phyloP scores from a whole-genome alignment of 1,284 basidiomycete species.

The Trichosporon sp. region DNA sequence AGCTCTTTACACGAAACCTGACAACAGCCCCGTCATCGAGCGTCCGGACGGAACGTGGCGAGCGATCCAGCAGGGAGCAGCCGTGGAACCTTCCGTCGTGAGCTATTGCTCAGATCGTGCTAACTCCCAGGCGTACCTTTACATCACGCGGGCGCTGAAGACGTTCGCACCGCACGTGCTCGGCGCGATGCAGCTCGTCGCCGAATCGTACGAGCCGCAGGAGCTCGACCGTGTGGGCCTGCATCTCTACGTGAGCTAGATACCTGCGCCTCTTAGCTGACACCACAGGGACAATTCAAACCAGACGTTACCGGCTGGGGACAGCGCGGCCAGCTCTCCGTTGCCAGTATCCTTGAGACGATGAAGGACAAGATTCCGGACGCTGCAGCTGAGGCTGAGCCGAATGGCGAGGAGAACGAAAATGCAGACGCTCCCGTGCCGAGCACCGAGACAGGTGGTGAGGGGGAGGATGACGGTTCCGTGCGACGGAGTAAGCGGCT shows the following conservation, averaged over 20 bases:
- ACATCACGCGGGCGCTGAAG: constrained; percentile 76
- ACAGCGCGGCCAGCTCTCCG: constrained; percentile 47
- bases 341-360: constrained; percentile 51
- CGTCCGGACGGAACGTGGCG: constrained; percentile 72
- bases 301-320: constrained; percentile 57
- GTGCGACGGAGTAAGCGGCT: background rate
- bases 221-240: constrained; percentile 73
- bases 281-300: constrained; percentile 51
- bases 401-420: background rate
- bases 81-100: constrained; percentile 68
- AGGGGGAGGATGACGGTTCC: constrained; percentile 19
- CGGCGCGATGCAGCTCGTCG: constrained; percentile 78
- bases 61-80: constrained; percentile 72
- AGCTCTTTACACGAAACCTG: constrained; percentile 27
- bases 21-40: constrained; percentile 73
- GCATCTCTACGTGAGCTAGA: constrained; percentile 65
- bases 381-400: background rate
- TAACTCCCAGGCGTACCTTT: constrained; percentile 66
- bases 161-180: constrained; percentile 73
- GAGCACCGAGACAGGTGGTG: background rate
- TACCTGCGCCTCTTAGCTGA: background rate
- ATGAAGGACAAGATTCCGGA: constrained; percentile 32
- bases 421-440: background rate
- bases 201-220: constrained; percentile 65
- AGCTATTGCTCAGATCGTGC: constrained; percentile 23